A percentile compares a stretch with the other conserved stretches of the same genome.
Evolutionary conservation across 176 grass and related monocot genomes (phyloP).

Genomic region (Saccharum spontaneum): DNA sequence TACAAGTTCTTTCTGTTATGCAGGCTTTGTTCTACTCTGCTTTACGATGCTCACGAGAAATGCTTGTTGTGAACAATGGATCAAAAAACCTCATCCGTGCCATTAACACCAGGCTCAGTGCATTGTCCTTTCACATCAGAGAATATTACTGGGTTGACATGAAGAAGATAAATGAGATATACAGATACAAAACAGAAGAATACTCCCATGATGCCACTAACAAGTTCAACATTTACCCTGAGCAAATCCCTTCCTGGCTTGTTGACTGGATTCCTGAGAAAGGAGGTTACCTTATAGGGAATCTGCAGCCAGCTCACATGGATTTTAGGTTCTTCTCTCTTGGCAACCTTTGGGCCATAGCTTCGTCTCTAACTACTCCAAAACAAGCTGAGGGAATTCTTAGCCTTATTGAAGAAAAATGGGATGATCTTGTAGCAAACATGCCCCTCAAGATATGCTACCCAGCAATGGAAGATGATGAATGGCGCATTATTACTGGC

Average conservation of each 20-base stretch:
- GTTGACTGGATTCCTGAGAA: conserved; percentile 87
- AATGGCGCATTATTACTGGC: conserved; percentile 83
- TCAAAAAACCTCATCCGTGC: conserved; percentile 68
- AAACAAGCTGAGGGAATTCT: conserved; percentile 80
- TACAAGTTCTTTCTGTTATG: conserved; percentile 16
- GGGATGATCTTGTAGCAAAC: conserved; percentile 73
- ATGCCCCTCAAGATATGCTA: conserved; percentile 85
- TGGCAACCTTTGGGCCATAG: conserved; percentile 84
- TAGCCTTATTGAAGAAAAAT: conserved; percentile 87
- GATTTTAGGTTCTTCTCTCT: conserved; percentile 87
- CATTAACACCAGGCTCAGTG: conserved; percentile 83
- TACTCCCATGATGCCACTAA: conserved; percentile 85
- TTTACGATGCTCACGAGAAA: conserved; percentile 74
- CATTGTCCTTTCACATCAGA: conserved; percentile 78
- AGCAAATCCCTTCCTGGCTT: conserved; percentile 85
- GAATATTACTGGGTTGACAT: conserved; percentile 90
- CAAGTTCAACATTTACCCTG: conserved; percentile 90
- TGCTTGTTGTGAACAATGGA: conserved; percentile 61
- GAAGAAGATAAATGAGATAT: conserved; percentile 91
- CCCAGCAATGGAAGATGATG: conserved; percentile 82
- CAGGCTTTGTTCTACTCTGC: conserved; percentile 85
- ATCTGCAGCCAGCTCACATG: conserved; percentile 89
- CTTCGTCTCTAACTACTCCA: conserved; percentile 76
- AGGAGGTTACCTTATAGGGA: conserved; percentile 81
- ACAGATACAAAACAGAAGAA: conserved; percentile 88